Conservation (phyloP, 345 rosid genomes). For the Aquilaria yunnanensis region DNA sequence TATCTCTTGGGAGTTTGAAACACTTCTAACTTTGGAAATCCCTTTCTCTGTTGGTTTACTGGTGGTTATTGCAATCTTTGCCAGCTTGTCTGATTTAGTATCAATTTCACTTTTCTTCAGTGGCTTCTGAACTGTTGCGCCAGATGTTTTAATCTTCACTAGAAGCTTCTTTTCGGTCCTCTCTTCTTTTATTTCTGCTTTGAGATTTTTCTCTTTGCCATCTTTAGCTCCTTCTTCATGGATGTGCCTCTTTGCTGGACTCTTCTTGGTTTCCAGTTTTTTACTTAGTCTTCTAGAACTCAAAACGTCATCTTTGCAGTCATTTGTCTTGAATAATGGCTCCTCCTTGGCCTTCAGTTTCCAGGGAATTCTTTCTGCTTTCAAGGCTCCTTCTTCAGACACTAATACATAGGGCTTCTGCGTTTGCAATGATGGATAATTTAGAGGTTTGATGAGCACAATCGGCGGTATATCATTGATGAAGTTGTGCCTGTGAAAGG, state of each 20-base stretch:
- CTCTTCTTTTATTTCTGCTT: conserved; percentile 29
- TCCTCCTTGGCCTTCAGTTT: conserved; percentile 30
- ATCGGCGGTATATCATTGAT: conserved; percentile 33
- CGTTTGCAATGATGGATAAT: conserved; percentile 14
- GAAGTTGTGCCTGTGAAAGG: conserved; percentile 20
- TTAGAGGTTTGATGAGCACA: conserved; percentile 58
- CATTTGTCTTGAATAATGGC: conserved; percentile 22
- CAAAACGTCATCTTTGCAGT: conserved; percentile 21
- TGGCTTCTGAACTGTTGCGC: conserved; percentile 17
- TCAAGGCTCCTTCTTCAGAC: conserved; percentile 9
- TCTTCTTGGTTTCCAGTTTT: conserved; percentile 21
- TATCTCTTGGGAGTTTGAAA: conserved; percentile 30
- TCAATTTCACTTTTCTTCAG: conserved; percentile 22
- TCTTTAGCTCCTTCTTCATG: conserved; percentile 29
- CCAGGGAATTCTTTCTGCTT: conserved; percentile 17
- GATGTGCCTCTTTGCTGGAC: conserved; percentile 18
- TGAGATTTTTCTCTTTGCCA: conserved; percentile 15
- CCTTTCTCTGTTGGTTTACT: conserved; percentile 30
- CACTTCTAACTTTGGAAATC: conserved; percentile 29
- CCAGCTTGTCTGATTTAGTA: conserved; percentile 24
- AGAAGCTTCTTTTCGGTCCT: conserved; percentile 25
- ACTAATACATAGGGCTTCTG: conserved; percentile 18
- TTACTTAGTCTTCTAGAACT: conserved; percentile 10
- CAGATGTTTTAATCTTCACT: conserved; percentile 25
- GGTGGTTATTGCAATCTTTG: conserved; percentile 21